Conservation (phyloP, 1,284 basidiomycete species). For the Cryptococcus sp. region DNA sequence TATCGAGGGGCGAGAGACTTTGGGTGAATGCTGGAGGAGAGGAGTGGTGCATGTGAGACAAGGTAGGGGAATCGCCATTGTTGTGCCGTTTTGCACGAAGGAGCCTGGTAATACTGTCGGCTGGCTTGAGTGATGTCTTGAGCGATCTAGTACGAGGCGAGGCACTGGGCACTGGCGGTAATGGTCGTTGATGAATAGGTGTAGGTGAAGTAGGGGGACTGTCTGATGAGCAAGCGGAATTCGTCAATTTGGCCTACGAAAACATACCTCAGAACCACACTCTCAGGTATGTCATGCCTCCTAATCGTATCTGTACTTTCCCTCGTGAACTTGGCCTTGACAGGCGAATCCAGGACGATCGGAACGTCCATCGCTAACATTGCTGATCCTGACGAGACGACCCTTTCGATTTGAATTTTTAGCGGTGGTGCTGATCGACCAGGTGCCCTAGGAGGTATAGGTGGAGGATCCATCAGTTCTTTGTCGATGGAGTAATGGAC, state of each 20-base stretch:
- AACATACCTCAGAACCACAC: not conserved
- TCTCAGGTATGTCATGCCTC: not conserved
- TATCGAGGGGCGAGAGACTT: not conserved
- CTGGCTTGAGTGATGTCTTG: not conserved
- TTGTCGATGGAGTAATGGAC: not conserved
- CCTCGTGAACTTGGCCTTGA: not conserved
- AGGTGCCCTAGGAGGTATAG: not conserved
- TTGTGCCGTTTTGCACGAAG: slow-evolving; percentile 5
- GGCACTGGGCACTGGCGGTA: slow-evolving; percentile 8
- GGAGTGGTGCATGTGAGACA: not conserved
- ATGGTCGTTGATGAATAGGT: slow-evolving; percentile 12
- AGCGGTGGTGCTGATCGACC: not conserved
- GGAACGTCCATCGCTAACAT: not conserved
- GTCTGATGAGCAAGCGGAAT: not conserved
- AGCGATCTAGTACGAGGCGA: slow-evolving; percentile 1
- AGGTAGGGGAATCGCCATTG: not conserved
- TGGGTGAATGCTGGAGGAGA: not conserved
- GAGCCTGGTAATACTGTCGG: not conserved
- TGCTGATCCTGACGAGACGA: not conserved
- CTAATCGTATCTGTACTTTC: not conserved
- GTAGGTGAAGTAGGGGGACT: not conserved
- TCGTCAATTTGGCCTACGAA: not conserved
- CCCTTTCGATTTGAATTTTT: not conserved
- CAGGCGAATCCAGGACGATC: not conserved
- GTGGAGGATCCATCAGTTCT: not conserved